Percentiles rank a stretch among this genome's conserved stretches.
These are phyloP conservation scores for Solanum hybrid DNA, from an alignment of 305 asterid genomes.

Conservation along the genomic window DNA sequence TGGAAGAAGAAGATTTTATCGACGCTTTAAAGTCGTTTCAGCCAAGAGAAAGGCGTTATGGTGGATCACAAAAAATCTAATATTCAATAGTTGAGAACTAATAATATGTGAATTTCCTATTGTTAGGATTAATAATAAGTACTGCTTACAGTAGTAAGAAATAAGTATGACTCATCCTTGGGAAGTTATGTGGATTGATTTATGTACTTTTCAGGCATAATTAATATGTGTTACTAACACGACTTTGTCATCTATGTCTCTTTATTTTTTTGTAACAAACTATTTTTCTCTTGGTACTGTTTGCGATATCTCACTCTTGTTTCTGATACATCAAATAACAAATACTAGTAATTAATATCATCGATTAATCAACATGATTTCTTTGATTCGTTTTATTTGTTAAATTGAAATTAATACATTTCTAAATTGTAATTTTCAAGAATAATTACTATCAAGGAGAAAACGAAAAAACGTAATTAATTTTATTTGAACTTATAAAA, in stretches of 20 bases:
- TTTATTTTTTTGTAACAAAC: not conserved
- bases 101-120: too few relatives aligned
- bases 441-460: not conserved
- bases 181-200: not conserved
- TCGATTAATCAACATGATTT: not conserved
- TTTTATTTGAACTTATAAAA: not conserved
- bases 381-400: not conserved
- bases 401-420: not conserved
- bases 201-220: not conserved
- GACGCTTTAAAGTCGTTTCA: slow-evolving; percentile 20
- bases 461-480: too few relatives aligned
- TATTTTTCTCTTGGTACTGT: not conserved
- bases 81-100: not conserved
- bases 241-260: not conserved
- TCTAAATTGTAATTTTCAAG: too few relatives aligned
- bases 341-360: too few relatives aligned
- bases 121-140: too few relatives aligned
- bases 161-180: not conserved
- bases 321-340: not conserved
- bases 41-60: slow-evolving; percentile 18
- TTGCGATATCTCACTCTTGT: not conserved
- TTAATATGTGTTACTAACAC: too few relatives aligned
- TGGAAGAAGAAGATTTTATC: slow-evolving; percentile 9
- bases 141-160: too few relatives aligned
- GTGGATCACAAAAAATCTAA: slow-evolving; percentile 3